Evolutionary conservation across 176 grass and related monocot genomes (phyloP), one percentile per base, ranked within the genome.

Genomic region (Melocanna baccifera): DNA sequence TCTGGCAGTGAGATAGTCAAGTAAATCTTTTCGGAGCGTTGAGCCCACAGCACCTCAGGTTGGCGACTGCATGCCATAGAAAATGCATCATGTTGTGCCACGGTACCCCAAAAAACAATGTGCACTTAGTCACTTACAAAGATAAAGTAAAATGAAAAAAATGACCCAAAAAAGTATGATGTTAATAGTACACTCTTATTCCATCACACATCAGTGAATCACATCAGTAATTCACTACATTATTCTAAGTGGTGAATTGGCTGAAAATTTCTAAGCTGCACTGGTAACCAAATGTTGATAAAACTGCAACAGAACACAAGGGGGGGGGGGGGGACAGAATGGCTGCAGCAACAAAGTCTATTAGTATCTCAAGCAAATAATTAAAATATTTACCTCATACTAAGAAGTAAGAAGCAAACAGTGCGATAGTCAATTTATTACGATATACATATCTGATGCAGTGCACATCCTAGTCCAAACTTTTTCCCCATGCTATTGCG

Each of bases 31-130:
- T 98, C 83, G 0, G 87, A 89, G 43, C 96, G 91, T 79, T 98
- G 93, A 20, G 96, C 93, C 96, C 96, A 98, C 3, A 98, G 66
- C 68, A 98, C 91, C 86, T 98, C 96, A 62, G 96, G 96, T 84
- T 98, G 93, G 68, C 91, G 91, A 76, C 96, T 98, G 73, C 58
- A 83, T 83, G 34, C 15, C 80, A 92, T 43, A 64, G 11, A 87
- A 85, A 53, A 69, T 14, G 65, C 41, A 51, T 73, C 15, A 80
- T 70, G 16, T 76, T 81, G 40, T 20, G 16, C 55, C 50, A 89
- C 57, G 53, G 46, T 43, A 48, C 4, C 67, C 23, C 13, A 65
- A 64, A 56, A 65, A 56, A 34, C 1, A 86, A 75, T 78, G 36
- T 14, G 26, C 45, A 64, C n/a, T 70, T 28, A 45, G 8, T 78